Percentiles rank a stretch among this genome's conserved stretches.
Evolutionary conservation across 805 yeast genomes (phyloP).

Genomic region (Saitoella complicata): DNA sequence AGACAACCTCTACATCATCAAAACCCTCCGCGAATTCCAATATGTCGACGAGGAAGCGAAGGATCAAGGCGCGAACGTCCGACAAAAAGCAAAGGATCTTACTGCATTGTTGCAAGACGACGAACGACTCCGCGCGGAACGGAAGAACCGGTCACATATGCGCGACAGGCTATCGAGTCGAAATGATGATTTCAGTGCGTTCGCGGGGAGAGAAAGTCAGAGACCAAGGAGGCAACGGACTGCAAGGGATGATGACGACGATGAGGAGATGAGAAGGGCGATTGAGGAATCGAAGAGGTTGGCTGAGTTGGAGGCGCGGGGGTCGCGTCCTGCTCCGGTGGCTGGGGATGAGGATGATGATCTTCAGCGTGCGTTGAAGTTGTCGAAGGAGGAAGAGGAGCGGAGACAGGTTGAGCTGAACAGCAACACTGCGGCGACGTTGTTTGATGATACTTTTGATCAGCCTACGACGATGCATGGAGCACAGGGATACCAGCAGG

Average conservation of each 20-base stretch:
- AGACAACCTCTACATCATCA: constrained; percentile 73
- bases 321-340: constrained; percentile 27
- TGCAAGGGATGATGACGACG: constrained; percentile 24
- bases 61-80: constrained; percentile 73
- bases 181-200: too few species aligned
- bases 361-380: constrained; percentile 48
- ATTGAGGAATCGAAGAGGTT: constrained; percentile 64
- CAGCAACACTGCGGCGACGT: too few species aligned
- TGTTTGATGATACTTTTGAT: too few species aligned
- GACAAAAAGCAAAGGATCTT: constrained; percentile 82
- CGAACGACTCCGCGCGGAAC: constrained; percentile 58
- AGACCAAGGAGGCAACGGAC: too few species aligned
- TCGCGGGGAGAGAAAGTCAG: too few species aligned
- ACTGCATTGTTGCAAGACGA: constrained; percentile 67
- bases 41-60: constrained; percentile 57
- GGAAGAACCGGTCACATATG: constrained; percentile 27
- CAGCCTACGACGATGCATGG: too few species aligned
- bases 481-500: constrained; percentile 14
- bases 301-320: constrained; percentile 66
- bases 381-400: constrained; percentile 57
- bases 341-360: constrained; percentile 40
- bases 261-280: constrained; percentile 64
- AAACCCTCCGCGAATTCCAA: constrained; percentile 80
- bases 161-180: constrained; percentile 6
- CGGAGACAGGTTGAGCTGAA: too few species aligned